Evolutionary conservation across 2,329 filamentous ascomycete genomes (phyloP), one percentile per base, ranked within the genome.

Genomic region (Aureobasidium melanogenum): DNA sequence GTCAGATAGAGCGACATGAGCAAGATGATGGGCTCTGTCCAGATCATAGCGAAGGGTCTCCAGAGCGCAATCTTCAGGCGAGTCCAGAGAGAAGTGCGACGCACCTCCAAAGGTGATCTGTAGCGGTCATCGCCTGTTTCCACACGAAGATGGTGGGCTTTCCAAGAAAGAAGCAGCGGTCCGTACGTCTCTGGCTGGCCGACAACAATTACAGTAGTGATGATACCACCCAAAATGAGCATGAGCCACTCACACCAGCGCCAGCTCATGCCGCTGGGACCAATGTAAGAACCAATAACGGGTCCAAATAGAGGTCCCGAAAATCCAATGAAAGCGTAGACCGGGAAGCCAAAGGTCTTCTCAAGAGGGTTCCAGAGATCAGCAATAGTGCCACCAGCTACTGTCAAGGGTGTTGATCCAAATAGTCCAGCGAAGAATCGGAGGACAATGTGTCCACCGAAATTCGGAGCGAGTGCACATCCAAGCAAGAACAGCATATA

Each of bases 131-230:
- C 48, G 28, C 68, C 67, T 7, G 69, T 70, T n/a, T 67, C 59
- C 6, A 65, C 54, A 17, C 69, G 66, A 1, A 71, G 61, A 58
- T 73, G 71, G 30, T 67, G 56, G 2, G 72, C 72, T 62, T 75
- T 76, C 69, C 73, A 75, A 36, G 68, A 68, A 1, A 73, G 63
- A 5, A 73, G 63, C 19, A 70, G 67, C 0, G 77, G 78, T 3
- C 76, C 70, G 65, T 80, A 82, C 0, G 79, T 82, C 68, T 82
- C 80, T 2, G 79, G 80, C 6, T 79, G 71, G 63, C 79, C 76
- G 3, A 80, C 63, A 2, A 81, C 46, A 17, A 72, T 68, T 17
- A 67, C 32, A 2, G 51, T 39, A 5, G 71, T 63, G 4, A 72
- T 65, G 10, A 69, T 54, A 5, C 67, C 70, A 19, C 70, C 69